A percentile compares a stretch with the other conserved stretches of the same genome.
phyloP scores from a whole-genome alignment of 2,329 filamentous ascomycete species.

The Diaporthe sp. region DNA sequence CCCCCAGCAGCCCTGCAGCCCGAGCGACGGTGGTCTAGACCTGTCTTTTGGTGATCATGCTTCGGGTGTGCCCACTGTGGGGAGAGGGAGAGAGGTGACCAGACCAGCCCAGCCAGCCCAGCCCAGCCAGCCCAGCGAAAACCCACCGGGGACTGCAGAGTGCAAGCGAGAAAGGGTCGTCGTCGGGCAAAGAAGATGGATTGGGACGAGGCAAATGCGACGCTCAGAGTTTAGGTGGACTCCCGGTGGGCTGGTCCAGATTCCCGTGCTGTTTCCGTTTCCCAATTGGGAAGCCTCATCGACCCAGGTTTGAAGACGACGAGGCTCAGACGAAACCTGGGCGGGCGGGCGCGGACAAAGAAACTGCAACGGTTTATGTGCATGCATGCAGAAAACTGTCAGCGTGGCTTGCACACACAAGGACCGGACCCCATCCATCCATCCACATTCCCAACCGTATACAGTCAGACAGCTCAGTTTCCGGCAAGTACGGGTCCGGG shows the following conservation, averaged over 20 bases:
- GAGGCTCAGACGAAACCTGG: not conserved
- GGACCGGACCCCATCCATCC: not conserved
- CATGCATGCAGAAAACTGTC: not conserved
- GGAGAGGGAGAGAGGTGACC: not conserved
- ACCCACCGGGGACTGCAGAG: not conserved
- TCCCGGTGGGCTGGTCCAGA: conserved; percentile 16
- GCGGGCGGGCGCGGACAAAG: not conserved
- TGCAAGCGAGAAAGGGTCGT: not conserved
- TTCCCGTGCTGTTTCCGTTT: not conserved
- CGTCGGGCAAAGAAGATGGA: not conserved
- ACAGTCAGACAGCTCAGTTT: not conserved
- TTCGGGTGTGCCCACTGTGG: conserved; percentile 15
- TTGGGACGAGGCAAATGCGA: not conserved
- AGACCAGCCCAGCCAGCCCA: not conserved
- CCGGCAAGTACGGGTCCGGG: not conserved
- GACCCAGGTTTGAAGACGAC: not conserved
- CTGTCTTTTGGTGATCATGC: conserved; percentile 17
- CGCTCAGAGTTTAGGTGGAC: conserved; percentile 10
- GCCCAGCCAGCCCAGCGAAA: not conserved
- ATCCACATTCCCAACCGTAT: not conserved
- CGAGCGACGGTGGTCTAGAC: conserved; percentile 16
- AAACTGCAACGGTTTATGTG: conserved; percentile 14
- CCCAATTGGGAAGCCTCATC: not conserved
- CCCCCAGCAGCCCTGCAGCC: not conserved
- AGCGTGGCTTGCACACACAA: conserved; percentile 16